Conservation (phyloP, 805 yeast species). For the Candida namnaoensis region DNA sequence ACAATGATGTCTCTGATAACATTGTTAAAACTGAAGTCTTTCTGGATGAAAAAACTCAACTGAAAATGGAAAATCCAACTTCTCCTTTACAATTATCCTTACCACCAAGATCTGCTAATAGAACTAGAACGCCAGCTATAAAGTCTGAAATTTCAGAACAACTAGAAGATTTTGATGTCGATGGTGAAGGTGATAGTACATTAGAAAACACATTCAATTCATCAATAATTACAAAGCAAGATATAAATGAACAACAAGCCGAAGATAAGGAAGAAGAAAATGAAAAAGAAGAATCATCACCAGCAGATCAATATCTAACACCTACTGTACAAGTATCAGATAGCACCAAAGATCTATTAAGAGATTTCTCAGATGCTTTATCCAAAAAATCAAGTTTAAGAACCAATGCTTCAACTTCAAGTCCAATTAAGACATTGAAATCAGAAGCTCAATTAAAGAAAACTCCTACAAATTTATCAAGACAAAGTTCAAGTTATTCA, state of each 20-base stretch:
- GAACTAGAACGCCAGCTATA: constrained; percentile 8
- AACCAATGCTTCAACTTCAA: background rate
- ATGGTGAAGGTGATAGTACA: background rate
- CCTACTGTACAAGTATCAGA: background rate
- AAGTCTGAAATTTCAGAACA: background rate
- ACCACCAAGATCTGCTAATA: constrained; percentile 32
- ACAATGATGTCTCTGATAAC: background rate
- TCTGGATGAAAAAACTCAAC: no score
- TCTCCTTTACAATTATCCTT: constrained; percentile 2
- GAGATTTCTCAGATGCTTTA: background rate
- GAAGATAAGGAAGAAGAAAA: background rate
- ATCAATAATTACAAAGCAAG: no score
- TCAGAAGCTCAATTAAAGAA: background rate
- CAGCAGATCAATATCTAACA: background rate
- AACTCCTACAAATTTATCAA: background rate
- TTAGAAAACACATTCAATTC: background rate
- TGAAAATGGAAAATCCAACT: background rate
- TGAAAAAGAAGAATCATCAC: no score
- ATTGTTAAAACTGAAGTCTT: background rate
- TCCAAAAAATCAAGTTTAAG: background rate
- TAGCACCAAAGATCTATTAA: background rate
- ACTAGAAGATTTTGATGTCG: no score
- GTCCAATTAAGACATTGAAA: no score
- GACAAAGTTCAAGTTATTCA: constrained; percentile 1
- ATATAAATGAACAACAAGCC: no score